These are phyloP conservation scores for Physcomitrellopsis africana DNA, from an alignment of 225 moss, liverwort and hornwort genomes.

Conservation along the genomic window DNA sequence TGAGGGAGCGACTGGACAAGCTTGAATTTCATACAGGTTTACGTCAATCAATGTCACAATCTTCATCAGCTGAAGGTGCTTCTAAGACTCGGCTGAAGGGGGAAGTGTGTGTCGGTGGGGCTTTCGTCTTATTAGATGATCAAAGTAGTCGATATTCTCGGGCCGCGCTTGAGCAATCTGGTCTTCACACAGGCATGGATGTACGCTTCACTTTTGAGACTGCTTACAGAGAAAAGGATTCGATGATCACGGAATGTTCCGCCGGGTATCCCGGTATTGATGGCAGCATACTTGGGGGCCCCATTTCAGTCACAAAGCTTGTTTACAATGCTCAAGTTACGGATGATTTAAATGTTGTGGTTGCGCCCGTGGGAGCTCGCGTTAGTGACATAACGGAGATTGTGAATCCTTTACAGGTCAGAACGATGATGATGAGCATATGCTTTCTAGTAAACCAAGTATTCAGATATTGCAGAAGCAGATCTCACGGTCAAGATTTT, in stretches of 20 bases:
- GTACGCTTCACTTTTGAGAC: conserved; percentile 77
- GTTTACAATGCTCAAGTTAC: conserved; percentile 68
- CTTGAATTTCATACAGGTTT: conserved; percentile 66
- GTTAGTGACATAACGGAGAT: conserved; percentile 67
- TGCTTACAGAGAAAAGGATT: conserved; percentile 61
- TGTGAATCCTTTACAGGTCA: conserved; percentile 78
- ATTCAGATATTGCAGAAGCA: background rate
- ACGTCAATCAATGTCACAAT: conserved; percentile 36
- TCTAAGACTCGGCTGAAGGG: conserved; percentile 65
- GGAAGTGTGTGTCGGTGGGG: conserved; percentile 70
- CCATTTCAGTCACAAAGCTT: conserved; percentile 70
- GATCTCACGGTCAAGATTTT: background rate
- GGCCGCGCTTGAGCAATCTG: conserved; percentile 68
- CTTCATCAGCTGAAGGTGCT: conserved; percentile 39
- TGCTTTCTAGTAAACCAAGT: background rate
- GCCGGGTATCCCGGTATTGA: conserved; percentile 63
- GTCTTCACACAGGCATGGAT: conserved; percentile 71
- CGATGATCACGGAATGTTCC: conserved; percentile 72
- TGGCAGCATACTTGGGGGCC: conserved; percentile 61
- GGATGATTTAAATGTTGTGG: conserved; percentile 51
- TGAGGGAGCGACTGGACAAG: conserved; percentile 75
- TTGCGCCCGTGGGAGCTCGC: conserved; percentile 68
- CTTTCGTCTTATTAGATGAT: conserved; percentile 66
- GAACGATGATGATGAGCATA: conserved; percentile 10
- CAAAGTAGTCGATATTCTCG: conserved; percentile 60